Base-by-base conservation (phyloP, 371 early-diverging fungal species). In the Mucor velutinosus region DNA sequence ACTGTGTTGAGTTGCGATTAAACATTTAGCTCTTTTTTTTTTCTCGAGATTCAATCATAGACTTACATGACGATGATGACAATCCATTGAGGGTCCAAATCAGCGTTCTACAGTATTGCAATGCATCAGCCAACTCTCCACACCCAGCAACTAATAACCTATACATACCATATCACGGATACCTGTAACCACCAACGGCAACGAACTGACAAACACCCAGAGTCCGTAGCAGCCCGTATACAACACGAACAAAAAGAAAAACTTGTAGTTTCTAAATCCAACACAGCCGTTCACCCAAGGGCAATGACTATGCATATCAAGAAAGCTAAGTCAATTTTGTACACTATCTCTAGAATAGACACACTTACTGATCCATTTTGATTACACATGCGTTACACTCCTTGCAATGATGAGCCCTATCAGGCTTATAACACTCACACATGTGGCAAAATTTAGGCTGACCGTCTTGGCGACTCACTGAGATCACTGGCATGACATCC, bases 261-360 rank as follows among this genome's bases (percentile, higher is more conserved):
- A 85, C 69, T 88, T 88, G 78, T 88, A 86, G 62, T 88, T 88
- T 51, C 76, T 73, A 45, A 83, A 82, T 37, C 89, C 89, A 27
- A 88, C 89, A 58, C 89, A 88, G 32, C 84, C 84, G 58, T 77
- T 69, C 8, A 88, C 79, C 90, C 88, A 89, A 43, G 88, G 88
- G 66, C 88, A 88, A 72, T 89, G 88, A 64, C 88, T 87, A 75
- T 35, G 7, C 3, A 35, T 11, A 15, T 21, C 19, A 14, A 47
- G 55, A 17, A 23, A 21, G n/a, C 19, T 47, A 21, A n/a, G 21
- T n/a, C 19, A 21, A 11, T 37, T 37, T 14, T 37, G 11, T 37
- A 37, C 14, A 14, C 23, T 56, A 1, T 56, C 17, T 29, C 55
- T 15, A 10, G 5, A 32, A 15, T 29, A 29, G 15, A n/a, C n/a